These are phyloP conservation scores for Pistacia atlantica DNA, from an alignment of 345 rosid genomes.

Conservation along the genomic window DNA sequence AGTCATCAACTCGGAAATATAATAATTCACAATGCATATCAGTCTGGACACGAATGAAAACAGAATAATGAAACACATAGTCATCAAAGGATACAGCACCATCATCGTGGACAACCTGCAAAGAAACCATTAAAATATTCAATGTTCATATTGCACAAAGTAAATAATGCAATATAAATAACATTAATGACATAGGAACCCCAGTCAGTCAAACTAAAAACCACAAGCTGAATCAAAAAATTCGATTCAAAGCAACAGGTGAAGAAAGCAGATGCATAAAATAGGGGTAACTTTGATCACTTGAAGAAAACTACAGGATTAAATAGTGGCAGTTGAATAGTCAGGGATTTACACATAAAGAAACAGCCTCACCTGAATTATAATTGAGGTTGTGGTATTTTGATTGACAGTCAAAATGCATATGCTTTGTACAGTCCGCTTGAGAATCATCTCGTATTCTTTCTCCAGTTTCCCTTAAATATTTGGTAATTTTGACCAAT, in stretches of 20 bases:
- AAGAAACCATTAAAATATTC: not conserved
- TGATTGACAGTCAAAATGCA: constrained; percentile 79
- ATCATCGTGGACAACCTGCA: constrained; percentile 87
- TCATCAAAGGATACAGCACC: constrained; percentile 85
- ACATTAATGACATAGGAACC: not conserved
- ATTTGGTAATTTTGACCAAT: constrained; percentile 6
- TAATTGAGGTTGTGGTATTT: constrained; percentile 83
- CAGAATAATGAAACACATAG: constrained; percentile 6
- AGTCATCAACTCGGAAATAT: not conserved
- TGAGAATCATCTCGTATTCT: constrained; percentile 84
- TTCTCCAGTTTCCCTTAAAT: constrained; percentile 67
- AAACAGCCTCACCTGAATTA: constrained; percentile 58
- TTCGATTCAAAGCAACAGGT: not conserved
- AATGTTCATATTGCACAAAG: not conserved
- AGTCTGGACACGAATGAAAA: not conserved
- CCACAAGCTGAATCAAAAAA: not conserved
- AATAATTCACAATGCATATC: not conserved
- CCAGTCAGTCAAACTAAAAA: not conserved
- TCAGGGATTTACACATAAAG: not conserved
- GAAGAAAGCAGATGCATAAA: not conserved
- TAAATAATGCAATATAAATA: no score
- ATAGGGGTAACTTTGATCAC: not conserved
- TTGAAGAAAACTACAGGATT: not conserved
- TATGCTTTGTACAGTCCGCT: constrained; percentile 82
- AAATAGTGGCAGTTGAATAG: not conserved